These are phyloP conservation scores for Liriodendron chinense DNA, from an alignment of 164 flowering plant species.

Conservation along the genomic window DNA sequence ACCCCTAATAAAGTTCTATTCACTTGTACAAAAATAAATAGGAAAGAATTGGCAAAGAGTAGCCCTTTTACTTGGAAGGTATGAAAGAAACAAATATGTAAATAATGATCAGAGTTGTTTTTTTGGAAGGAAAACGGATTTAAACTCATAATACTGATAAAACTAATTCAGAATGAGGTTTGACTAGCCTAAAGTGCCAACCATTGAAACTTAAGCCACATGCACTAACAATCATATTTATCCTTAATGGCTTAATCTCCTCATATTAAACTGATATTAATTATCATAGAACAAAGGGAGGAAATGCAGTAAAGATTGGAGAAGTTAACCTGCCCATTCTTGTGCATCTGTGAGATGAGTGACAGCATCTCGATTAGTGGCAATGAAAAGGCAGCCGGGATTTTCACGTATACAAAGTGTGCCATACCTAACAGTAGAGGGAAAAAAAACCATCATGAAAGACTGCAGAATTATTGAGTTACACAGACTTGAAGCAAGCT, in stretches of 20 bases:
- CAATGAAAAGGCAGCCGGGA: constrained; percentile 98
- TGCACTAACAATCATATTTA: not conserved
- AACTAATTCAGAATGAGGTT: too few relatives aligned
- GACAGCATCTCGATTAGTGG: constrained; percentile 98
- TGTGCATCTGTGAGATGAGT: constrained; percentile 99
- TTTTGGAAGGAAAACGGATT: too few relatives aligned
- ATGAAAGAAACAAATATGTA: too few relatives aligned
- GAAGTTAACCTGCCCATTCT: constrained; percentile 94
- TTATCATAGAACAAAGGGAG: not conserved
- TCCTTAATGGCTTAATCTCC: not conserved
- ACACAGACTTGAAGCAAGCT: not conserved
- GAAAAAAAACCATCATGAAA: not conserved
- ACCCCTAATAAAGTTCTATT: too few relatives aligned
- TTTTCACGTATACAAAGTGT: constrained; percentile 96
- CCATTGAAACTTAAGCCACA: too few relatives aligned
- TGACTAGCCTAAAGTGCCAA: too few relatives aligned
- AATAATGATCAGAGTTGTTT: too few relatives aligned
- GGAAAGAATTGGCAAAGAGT: too few relatives aligned
- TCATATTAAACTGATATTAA: not conserved
- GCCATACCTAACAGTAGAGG: constrained; percentile 61
- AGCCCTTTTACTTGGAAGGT: too few relatives aligned
- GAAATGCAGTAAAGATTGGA: not conserved
- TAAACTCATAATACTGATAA: too few relatives aligned
- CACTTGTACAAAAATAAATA: too few relatives aligned
- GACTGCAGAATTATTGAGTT: not conserved